A percentile compares a stretch with the other conserved stretches of the same genome.
Conservation (phyloP, 495 filamentous ascomycete species). For the Penicillium herquei region DNA sequence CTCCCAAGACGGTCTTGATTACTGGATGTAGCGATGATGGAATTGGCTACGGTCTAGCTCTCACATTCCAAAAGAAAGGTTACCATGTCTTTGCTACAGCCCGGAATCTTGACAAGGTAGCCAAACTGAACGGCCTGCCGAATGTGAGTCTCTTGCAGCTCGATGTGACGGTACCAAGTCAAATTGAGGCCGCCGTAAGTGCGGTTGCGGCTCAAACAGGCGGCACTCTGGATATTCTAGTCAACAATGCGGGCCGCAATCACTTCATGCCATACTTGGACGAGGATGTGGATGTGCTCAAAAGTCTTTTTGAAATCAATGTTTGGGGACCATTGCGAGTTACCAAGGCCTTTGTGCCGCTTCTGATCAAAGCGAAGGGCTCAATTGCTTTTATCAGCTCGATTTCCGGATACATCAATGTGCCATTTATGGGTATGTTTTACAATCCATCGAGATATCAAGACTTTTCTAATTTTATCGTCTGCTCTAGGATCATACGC, state of each 20-base stretch:
- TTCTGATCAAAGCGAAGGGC: slow-evolving; percentile 47
- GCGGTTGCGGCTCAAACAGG: slow-evolving; percentile 5
- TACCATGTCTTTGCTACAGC: slow-evolving; percentile 57
- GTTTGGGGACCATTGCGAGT: slow-evolving; percentile 51
- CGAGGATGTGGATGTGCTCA: slow-evolving; percentile 38
- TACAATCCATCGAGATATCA: not conserved
- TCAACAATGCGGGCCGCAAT: slow-evolving; percentile 56
- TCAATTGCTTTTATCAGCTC: slow-evolving; percentile 50
- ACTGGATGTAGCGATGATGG: slow-evolving; percentile 51
- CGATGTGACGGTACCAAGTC: slow-evolving; percentile 15
- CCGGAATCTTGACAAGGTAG: slow-evolving; percentile 42
- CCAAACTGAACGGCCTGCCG: slow-evolving; percentile 5
- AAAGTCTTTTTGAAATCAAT: slow-evolving; percentile 52
- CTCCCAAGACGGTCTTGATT: slow-evolving; percentile 32
- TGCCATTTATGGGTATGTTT: slow-evolving; percentile 22
- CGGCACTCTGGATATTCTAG: slow-evolving; percentile 45
- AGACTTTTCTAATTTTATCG: no score
- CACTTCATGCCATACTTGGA: slow-evolving; percentile 48
- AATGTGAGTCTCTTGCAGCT: slow-evolving; percentile 15
- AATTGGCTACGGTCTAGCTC: slow-evolving; percentile 53
- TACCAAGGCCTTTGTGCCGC: slow-evolving; percentile 53
- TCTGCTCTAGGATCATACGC: no score
- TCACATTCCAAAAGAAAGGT: slow-evolving; percentile 45
- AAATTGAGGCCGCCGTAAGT: slow-evolving; percentile 23
- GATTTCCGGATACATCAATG: slow-evolving; percentile 43